phyloP scores from a whole-genome alignment of 2,329 filamentous ascomycete species.

The Claviceps digitariae region DNA sequence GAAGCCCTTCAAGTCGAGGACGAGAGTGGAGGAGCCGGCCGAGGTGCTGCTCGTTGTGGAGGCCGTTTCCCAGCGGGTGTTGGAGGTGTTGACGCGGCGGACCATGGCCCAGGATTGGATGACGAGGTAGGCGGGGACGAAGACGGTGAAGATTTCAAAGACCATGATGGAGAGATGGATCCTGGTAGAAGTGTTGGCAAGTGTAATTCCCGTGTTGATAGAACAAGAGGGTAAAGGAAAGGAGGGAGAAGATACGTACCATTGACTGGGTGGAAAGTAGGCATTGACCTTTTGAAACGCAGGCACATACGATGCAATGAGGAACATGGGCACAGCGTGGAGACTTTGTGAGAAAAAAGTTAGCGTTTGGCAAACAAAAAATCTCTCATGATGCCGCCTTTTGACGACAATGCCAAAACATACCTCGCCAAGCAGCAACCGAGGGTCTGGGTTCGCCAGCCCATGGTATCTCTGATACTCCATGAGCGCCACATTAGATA shows the following conservation, averaged over 20 bases:
- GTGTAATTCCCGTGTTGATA: too few relatives aligned
- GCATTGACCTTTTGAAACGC: constrained; percentile 35
- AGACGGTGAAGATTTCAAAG: constrained; percentile 47
- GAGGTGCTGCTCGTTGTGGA: constrained; percentile 2
- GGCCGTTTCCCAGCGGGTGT: constrained; percentile 8
- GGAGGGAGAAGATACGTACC: constrained; percentile 39
- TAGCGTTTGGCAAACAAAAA: neutral
- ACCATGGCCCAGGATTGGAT: constrained; percentile 22
- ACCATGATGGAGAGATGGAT: constrained; percentile 41
- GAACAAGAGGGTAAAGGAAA: neutral
- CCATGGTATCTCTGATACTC: constrained; percentile 46
- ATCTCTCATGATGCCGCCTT: neutral
- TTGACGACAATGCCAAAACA: constrained; percentile 6
- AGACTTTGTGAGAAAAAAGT: constrained; percentile 25
- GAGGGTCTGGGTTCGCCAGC: constrained; percentile 52
- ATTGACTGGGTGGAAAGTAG: constrained; percentile 44
- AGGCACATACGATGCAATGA: constrained; percentile 40
- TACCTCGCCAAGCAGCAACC: constrained; percentile 30
- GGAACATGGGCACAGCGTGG: constrained; percentile 51
- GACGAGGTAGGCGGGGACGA: constrained; percentile 47
- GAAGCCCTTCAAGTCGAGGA: constrained; percentile 8
- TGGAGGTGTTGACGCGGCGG: constrained; percentile 13
- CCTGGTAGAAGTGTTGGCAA: constrained; percentile 7
- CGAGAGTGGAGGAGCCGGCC: neutral
- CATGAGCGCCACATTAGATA: constrained; percentile 45